Percentiles rank a stretch among this genome's conserved stretches.
Evolutionary conservation across 2,329 filamentous ascomycete species (phyloP).

Genomic region (Ceratocystis harringtonii): DNA sequence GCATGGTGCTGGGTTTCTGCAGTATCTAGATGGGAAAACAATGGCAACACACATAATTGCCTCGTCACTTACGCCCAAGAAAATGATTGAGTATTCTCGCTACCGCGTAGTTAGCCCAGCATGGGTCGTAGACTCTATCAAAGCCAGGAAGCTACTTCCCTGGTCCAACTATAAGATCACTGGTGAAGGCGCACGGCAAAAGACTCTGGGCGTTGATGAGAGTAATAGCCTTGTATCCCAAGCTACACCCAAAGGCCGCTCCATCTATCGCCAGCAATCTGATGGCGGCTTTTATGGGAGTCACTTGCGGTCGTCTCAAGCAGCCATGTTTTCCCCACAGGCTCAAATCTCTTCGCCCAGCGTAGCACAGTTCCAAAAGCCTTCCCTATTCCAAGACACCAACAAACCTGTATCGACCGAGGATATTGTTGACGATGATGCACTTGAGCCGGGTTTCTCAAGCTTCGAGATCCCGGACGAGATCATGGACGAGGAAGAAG

Average conservation of each 20-base stretch:
- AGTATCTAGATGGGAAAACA: conserved; percentile 90
- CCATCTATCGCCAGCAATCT: conserved; percentile 67
- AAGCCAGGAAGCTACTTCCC: conserved; percentile 63
- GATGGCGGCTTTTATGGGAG: conserved; percentile 68
- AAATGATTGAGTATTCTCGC: conserved; percentile 69
- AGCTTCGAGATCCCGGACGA: conserved; percentile 13
- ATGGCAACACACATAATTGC: conserved; percentile 93
- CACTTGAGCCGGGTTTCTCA: conserved; percentile 5
- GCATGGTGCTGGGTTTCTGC: conserved; percentile 87
- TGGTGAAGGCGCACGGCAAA: conserved; percentile 71
- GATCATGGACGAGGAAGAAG: conserved; percentile 7
- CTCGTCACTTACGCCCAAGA: conserved; percentile 79
- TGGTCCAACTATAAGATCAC: conserved; percentile 78
- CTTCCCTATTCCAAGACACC: background rate
- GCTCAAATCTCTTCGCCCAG: background rate
- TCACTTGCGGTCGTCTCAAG: conserved; percentile 39
- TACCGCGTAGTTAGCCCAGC: conserved; percentile 90
- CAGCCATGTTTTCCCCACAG: background rate
- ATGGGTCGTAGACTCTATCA: conserved; percentile 84
- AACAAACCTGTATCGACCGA: conserved; percentile 3
- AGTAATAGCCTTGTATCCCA: conserved; percentile 49
- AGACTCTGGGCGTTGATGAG: conserved; percentile 48
- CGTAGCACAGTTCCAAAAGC: conserved; percentile 8
- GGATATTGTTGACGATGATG: conserved; percentile 17
- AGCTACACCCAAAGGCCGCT: conserved; percentile 38